phyloP scores from a whole-genome alignment of 2,329 filamentous ascomycete species.

The Metarhizium rileyi region DNA sequence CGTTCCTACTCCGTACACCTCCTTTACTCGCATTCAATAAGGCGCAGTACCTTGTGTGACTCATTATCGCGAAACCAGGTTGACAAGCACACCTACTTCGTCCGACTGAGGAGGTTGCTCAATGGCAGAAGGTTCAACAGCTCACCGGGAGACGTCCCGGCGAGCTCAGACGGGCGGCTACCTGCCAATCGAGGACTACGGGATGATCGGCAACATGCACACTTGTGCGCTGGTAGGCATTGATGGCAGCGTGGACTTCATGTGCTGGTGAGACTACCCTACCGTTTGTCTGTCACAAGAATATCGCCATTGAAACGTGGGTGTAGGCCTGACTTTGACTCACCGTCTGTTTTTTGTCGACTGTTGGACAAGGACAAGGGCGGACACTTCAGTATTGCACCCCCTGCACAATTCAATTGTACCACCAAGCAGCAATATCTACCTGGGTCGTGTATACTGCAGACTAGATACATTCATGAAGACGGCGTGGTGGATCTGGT shows the following conservation, averaged over 20 bases:
- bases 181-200: constrained; percentile 64
- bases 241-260: constrained; percentile 64
- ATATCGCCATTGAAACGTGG: neutral
- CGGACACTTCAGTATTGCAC: constrained; percentile 61
- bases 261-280: constrained; percentile 53
- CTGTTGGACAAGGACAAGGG: constrained; percentile 66
- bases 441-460: constrained; percentile 63
- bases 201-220: constrained; percentile 72
- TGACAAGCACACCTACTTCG: neutral
- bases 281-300: neutral
- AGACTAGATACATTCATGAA: constrained; percentile 70
- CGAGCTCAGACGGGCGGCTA: constrained; percentile 35
- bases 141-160: constrained; percentile 21
- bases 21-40: neutral
- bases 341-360: constrained; percentile 64
- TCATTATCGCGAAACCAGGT: neutral
- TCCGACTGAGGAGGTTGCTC: neutral
- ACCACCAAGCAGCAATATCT: constrained; percentile 73
- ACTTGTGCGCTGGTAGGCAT: constrained; percentile 68
- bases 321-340: constrained; percentile 65
- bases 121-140: constrained; percentile 25
- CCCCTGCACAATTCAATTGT: constrained; percentile 38
- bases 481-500: constrained; percentile 63
- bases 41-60: neutral
- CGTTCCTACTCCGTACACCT: neutral